Conservation (phyloP, 2,329 filamentous ascomycete species). For the Colletotrichum endophyticum region DNA sequence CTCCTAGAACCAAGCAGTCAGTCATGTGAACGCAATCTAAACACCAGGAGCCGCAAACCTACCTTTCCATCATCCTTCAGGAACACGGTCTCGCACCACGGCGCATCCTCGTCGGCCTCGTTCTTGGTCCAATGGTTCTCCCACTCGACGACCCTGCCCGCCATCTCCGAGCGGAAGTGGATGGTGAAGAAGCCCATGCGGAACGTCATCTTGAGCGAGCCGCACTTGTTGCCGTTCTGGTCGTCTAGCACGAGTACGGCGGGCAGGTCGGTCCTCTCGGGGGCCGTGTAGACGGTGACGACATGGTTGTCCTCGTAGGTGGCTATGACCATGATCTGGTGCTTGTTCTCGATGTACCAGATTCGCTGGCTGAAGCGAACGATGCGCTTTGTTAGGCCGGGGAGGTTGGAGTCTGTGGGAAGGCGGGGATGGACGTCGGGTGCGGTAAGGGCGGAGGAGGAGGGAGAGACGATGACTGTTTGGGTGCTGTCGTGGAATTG, state of each 20-base stretch:
- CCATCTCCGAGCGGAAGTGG: background rate
- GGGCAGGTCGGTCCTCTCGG: background rate
- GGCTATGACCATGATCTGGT: background rate
- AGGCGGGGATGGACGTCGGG: background rate
- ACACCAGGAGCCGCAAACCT: background rate
- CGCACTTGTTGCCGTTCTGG: background rate
- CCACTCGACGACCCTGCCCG: background rate
- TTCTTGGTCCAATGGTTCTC: background rate
- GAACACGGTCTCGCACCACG: background rate
- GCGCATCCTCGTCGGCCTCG: background rate
- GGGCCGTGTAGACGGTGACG: background rate
- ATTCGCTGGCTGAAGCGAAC: background rate
- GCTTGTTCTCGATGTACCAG: background rate
- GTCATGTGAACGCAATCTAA: fast-evolving
- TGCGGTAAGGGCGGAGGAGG: background rate
- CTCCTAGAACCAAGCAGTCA: background rate
- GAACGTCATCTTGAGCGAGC: background rate
- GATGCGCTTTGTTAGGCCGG: background rate
- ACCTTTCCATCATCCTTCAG: background rate
- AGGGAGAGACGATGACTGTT: background rate
- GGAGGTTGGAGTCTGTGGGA: background rate
- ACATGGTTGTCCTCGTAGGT: background rate
- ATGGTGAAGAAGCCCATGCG: background rate
- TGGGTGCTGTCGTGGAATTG: background rate
- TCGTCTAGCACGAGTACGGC: fast-evolving